Evolutionary conservation across 1,284 basidiomycete genomes (phyloP), one percentile per base, ranked within the genome.

Genomic region (Tylopilus sp.): DNA sequence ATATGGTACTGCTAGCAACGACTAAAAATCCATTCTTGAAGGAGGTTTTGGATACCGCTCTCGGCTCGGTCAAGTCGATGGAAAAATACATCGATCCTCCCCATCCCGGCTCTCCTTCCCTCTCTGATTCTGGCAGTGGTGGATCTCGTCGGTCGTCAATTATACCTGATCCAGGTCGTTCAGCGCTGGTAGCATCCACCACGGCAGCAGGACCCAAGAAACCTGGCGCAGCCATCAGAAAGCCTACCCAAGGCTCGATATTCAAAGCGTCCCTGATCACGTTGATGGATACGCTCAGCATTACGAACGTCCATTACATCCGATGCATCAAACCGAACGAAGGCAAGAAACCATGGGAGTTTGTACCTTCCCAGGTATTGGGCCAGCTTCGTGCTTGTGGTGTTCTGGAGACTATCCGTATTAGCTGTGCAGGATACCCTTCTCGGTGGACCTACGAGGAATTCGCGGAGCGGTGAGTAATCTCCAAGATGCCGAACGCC

Each of bases 321-420:
- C 86, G 96, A 48, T 99, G 96, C 71, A 99, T 99, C 77, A 99
- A 99, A 71, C 96, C 96, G 2, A 99, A 99, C 68, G 96, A 99
- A 65, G 80, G 82, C 56, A 99, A 99, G 73, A 83, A 80, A 53
- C 94, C 96, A 18, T 99, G 96, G 96, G 91, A 94, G 66, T 94
- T 98, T 62, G 85, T 91, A 50, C 91, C 95, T 24, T 92, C 95
- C 60, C 94, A 98, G 68, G 95, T 99, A 15, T 73, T 99, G 35
- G 87, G 92, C 30, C 96, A 99, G 68, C 76, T 99, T 34, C 82
- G 96, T 41, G 96, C 96, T 51, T 99, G 96, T 71, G 96, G 96
- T 86, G 96, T 99, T 42, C 77, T 99, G 45, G 96, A 99, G 71
- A 99, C 96, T 2, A 99, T 99, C 64, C 83, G 94, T 51, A 99